phyloP scores from a whole-genome alignment of 371 early-diverging fungal genomes.

The Umbelopsis sp. region DNA sequence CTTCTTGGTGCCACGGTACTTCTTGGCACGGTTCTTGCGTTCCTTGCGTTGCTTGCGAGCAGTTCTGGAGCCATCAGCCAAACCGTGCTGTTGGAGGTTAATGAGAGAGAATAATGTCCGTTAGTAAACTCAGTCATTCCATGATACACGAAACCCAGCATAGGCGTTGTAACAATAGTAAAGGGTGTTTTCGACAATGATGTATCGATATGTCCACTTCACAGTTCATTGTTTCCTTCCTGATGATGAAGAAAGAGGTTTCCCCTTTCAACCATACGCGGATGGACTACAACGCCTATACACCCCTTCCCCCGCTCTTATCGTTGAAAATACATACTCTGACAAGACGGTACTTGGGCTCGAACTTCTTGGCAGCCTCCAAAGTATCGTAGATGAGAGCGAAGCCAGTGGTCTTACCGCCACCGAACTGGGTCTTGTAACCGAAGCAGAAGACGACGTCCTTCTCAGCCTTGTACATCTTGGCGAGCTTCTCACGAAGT shows the following conservation, averaged over 20 bases:
- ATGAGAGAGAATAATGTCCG: neutral
- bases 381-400: conserved; percentile 96
- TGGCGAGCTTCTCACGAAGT: conserved; percentile 93
- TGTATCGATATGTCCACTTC: too few relatives aligned
- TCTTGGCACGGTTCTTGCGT: conserved; percentile 99
- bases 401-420: conserved; percentile 97
- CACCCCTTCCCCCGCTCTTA: too few relatives aligned
- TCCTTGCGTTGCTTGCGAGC: conserved; percentile 99
- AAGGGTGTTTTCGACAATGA: too few relatives aligned
- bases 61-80: conserved; percentile 75
- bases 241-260: too few relatives aligned
- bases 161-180: too few relatives aligned
- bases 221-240: too few relatives aligned
- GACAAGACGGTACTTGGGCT: conserved; percentile 96
- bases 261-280: too few relatives aligned
- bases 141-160: neutral
- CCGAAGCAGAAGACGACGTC: conserved; percentile 95
- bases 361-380: conserved; percentile 97
- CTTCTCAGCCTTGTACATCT: conserved; percentile 94
- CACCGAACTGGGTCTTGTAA: conserved; percentile 96
- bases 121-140: neutral
- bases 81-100: conserved; percentile 61
- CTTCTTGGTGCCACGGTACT: conserved; percentile 97
- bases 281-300: too few relatives aligned
- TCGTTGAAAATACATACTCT: conserved; percentile 53